Percentiles rank a stretch among this genome's conserved stretches.
Evolutionary conservation across 23 red algal genomes (phyloP).

Genomic region (Pyropia yezoensis): DNA sequence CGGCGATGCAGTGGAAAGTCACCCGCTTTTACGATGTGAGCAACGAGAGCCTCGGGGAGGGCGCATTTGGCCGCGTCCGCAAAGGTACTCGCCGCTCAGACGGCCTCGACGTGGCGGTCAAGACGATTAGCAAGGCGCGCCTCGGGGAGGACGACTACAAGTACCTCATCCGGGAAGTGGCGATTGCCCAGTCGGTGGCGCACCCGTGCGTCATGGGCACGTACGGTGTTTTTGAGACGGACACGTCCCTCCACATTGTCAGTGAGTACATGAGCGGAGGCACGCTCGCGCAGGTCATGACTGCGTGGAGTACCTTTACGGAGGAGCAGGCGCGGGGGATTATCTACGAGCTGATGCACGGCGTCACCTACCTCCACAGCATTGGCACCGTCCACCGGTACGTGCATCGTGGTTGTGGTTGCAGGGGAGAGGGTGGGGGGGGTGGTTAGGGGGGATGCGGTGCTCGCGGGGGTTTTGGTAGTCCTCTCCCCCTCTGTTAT

Average conservation of each 20-base stretch:
- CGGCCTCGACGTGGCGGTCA: conserved; percentile 55
- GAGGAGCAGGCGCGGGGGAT: conserved; percentile 35
- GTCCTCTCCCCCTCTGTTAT: no score
- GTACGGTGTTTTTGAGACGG: conserved; percentile 60
- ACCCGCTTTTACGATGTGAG: conserved; percentile 42
- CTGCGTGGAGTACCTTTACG: conserved; percentile 19
- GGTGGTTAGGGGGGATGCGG: no score
- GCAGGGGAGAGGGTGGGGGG: no score
- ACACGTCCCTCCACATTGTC: conserved; percentile 50
- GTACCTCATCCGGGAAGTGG: conserved; percentile 53
- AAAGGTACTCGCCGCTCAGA: conserved; percentile 26
- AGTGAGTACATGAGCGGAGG: conserved; percentile 58
- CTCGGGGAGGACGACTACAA: conserved; percentile 31
- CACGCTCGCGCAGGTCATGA: conserved; percentile 28
- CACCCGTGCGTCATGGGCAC: conserved; percentile 47
- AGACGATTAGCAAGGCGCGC: conserved; percentile 44
- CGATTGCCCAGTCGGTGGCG: conserved; percentile 26
- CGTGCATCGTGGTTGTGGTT: no score
- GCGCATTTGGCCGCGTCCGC: conserved; percentile 50
- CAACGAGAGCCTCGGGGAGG: conserved; percentile 31
- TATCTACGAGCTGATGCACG: conserved; percentile 41
- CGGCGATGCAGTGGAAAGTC: conserved; percentile 33
- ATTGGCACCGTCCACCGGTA: conserved; percentile 49
- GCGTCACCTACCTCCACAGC: conserved; percentile 40
- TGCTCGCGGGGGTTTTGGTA: background rate